These are phyloP conservation scores for Linnemannia zychae DNA, from an alignment of 192 early-diverging fungal species.

Conservation along the genomic window DNA sequence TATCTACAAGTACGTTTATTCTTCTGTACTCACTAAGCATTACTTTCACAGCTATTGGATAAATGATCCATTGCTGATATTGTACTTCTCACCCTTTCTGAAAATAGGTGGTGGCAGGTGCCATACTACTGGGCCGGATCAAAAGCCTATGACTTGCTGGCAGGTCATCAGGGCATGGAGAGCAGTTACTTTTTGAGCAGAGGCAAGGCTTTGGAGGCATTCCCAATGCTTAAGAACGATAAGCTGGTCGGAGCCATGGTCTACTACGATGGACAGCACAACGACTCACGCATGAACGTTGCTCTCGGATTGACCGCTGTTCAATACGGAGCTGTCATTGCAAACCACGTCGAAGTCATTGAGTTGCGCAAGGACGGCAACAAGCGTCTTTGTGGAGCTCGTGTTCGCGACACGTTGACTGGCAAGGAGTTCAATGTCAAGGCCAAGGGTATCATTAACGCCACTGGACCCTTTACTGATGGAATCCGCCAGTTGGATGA, in stretches of 20 bases:
- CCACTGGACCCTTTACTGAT: conserved; percentile 87
- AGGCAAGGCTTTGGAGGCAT: conserved; percentile 90
- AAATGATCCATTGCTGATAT: not conserved
- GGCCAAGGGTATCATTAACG: conserved; percentile 96
- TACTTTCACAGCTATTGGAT: no score
- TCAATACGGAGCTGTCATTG: conserved; percentile 89
- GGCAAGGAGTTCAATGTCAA: conserved; percentile 89
- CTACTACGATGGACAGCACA: conserved; percentile 98
- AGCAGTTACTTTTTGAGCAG: conserved; percentile 89
- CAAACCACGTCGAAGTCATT: conserved; percentile 94
- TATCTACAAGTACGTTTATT: conserved; percentile 81
- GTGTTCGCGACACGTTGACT: conserved; percentile 84
- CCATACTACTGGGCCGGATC: conserved; percentile 97
- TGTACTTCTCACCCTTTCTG: not conserved
- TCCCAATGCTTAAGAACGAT: conserved; percentile 95
- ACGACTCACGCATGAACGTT: conserved; percentile 98
- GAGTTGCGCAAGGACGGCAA: conserved; percentile 80
- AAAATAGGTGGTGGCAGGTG: conserved; percentile 90
- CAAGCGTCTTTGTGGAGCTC: conserved; percentile 81
- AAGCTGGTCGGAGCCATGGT: conserved; percentile 93
- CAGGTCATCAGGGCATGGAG: conserved; percentile 86
- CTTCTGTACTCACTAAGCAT: not conserved
- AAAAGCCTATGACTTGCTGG: conserved; percentile 93
- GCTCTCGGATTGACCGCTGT: conserved; percentile 92
- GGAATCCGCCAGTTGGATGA: conserved; percentile 93